Base-by-base conservation (phyloP, 1,139 yeast species). In the Geotrichum fermentans region DNA sequence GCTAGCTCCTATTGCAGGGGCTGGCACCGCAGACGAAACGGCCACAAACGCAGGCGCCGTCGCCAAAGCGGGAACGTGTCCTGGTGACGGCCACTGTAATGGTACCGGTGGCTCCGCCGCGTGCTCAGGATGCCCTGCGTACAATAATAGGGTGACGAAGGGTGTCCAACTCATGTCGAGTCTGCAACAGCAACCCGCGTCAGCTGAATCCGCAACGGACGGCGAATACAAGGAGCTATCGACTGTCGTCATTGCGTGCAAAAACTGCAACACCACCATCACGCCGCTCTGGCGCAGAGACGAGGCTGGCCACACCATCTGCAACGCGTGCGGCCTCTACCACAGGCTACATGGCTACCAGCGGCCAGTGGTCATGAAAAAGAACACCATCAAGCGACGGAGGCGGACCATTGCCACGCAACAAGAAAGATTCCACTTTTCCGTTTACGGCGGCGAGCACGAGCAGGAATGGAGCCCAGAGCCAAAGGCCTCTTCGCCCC, bases 251-350 rank as follows among this genome's bases (percentile, higher is more conserved):
- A 79, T 83, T 24, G 87, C 90, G 0, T 86, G 95, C 64, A 82
- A 76, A 58, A 87, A 87, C 67, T 87, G 96, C 68, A 82, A 79
- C 10, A 83, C 92, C 17, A 84, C 92, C 6, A 82, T 85, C 55
- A 87, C 96, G 0, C 95, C 96, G 0, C 71, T 87, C n/a, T 87
- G 96, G 96, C 73, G 96, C 61, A 71, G 95, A 56, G 90, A 86
- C 59, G 88, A 82, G 52, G 75, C 73, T 4, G 95, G 95, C 0
- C 80, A 83, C 56, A 82, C 92, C 32, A 84, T 86, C 32, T 87
- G 95, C 70, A 87, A 87, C 61, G 95, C 95, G 0, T 86, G 95
- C 68, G 96, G 95, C 1, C 71, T 87, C 36, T 87, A 87, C 64
- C 83, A 79, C 64, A 72, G 83, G 52, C 74, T 87, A 42, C 95